phyloP scores from a whole-genome alignment of 176 grass and related monocot species.

The Coix lacrymajobi region DNA sequence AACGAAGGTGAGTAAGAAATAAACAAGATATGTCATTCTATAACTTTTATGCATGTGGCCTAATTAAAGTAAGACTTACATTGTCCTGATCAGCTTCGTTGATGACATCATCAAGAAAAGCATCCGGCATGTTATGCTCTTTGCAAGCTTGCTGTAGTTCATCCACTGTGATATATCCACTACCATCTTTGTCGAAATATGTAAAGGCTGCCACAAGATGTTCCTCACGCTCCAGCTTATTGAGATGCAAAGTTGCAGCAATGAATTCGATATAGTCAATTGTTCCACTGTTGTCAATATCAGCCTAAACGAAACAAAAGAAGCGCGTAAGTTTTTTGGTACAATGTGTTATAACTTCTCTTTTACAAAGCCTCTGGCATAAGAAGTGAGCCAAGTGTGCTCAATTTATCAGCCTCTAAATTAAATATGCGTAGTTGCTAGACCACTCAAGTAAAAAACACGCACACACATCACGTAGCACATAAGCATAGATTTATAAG shows the following conservation, averaged over 20 bases:
- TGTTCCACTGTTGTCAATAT: constrained; percentile 94
- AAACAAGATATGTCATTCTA: background rate
- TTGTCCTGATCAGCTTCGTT: constrained; percentile 98
- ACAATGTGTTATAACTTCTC: background rate
- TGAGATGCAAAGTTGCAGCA: constrained; percentile 97
- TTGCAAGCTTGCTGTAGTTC: constrained; percentile 93
- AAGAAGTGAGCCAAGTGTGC: background rate
- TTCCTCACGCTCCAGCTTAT: constrained; percentile 95
- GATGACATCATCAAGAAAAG: constrained; percentile 95
- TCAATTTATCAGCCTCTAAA: constrained; percentile 6
- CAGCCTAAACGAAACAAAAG: constrained; percentile 58
- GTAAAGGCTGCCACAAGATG: constrained; percentile 90
- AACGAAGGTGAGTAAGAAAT: background rate
- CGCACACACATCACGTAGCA: background rate
- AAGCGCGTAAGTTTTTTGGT: constrained; percentile 13
- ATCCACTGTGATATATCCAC: constrained; percentile 97
- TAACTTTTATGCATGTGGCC: background rate
- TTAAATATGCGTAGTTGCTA: constrained; percentile 6
- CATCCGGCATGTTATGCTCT: constrained; percentile 97
- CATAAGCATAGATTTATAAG: constrained; percentile 1
- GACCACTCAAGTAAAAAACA: background rate
- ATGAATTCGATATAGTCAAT: constrained; percentile 99
- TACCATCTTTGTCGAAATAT: constrained; percentile 99
- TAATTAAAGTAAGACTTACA: constrained; percentile 58
- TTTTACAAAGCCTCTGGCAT: constrained; percentile 1